Percentiles rank a stretch among this genome's conserved stretches.
These are phyloP conservation scores for Sclerotinia sclerotiorum DNA, from an alignment of 2,329 filamentous ascomycete genomes.

Conservation along the genomic window DNA sequence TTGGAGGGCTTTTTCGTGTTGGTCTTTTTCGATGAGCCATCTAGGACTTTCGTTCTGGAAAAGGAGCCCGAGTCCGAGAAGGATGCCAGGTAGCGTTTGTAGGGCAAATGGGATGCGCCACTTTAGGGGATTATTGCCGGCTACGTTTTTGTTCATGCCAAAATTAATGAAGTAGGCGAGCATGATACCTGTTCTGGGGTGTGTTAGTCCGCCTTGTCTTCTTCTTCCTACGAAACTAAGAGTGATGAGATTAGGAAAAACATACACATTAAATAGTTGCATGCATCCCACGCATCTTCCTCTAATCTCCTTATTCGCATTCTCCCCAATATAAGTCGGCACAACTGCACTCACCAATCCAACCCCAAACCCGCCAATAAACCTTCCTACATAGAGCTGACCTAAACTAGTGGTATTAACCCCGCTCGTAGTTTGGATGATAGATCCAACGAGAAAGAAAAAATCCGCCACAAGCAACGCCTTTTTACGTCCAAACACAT, in stretches of 20 bases:
- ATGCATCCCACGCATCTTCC: conserved; percentile 26
- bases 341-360: conserved; percentile 26
- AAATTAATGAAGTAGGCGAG: conserved; percentile 25
- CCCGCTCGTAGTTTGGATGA: conserved; percentile 23
- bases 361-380: conserved; percentile 27
- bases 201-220: neutral
- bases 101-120: conserved; percentile 59
- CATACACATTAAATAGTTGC: conserved; percentile 29
- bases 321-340: conserved; percentile 28
- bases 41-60: conserved; percentile 60
- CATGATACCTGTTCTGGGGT: conserved; percentile 23
- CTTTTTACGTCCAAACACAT: conserved; percentile 33
- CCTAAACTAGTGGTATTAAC: conserved; percentile 21
- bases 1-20: conserved; percentile 59
- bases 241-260: neutral
- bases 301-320: conserved; percentile 25
- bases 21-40: conserved; percentile 64
- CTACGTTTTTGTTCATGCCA: conserved; percentile 18
- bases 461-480: conserved; percentile 23
- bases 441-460: conserved; percentile 20
- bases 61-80: conserved; percentile 60
- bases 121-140: conserved; percentile 35
- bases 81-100: conserved; percentile 61
- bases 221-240: neutral
- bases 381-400: conserved; percentile 23